Percentiles rank a stretch among this genome's conserved stretches.
These are phyloP conservation scores for Yamadazyma sp. DNA, from an alignment of 1,139 yeast genomes.

Conservation along the genomic window DNA sequence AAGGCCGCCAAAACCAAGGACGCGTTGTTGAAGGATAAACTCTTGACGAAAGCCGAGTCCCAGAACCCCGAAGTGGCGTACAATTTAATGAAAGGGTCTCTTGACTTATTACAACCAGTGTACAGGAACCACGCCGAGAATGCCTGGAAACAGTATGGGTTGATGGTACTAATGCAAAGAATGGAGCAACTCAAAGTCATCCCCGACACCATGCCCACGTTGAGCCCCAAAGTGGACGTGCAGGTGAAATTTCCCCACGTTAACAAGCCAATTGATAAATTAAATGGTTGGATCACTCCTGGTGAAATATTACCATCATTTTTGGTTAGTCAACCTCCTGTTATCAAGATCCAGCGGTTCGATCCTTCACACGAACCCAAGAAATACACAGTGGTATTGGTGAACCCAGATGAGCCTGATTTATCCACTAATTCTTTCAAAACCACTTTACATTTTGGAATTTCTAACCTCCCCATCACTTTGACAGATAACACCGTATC, in stretches of 20 bases:
- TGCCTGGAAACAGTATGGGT: slow-evolving; percentile 70
- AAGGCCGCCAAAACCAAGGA: slow-evolving; percentile 18
- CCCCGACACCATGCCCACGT: slow-evolving; percentile 91
- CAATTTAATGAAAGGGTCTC: slow-evolving; percentile 50
- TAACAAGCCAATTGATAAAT: slow-evolving; percentile 39
- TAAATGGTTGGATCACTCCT: slow-evolving; percentile 67
- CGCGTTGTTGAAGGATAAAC: slow-evolving; percentile 19
- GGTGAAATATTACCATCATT: slow-evolving; percentile 74
- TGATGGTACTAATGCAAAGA: slow-evolving; percentile 82
- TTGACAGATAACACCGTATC: slow-evolving; percentile 62
- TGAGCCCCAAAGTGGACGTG: slow-evolving; percentile 80
- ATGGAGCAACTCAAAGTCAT: slow-evolving; percentile 81
- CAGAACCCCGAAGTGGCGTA: slow-evolving; percentile 82
- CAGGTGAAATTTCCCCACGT: slow-evolving; percentile 73
- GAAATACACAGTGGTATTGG: slow-evolving; percentile 73
- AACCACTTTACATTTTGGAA: slow-evolving; percentile 78
- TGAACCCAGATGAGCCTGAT: slow-evolving; percentile 93
- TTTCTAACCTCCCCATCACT: slow-evolving; percentile 63
- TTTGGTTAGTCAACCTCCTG: slow-evolving; percentile 74
- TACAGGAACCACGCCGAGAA: slow-evolving; percentile 67
- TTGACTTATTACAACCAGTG: slow-evolving; percentile 76
- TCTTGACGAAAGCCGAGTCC: slow-evolving; percentile 51
- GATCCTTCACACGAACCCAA: slow-evolving; percentile 32
- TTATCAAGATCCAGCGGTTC: slow-evolving; percentile 72
- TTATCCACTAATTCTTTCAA: slow-evolving; percentile 63